A percentile compares a stretch with the other conserved stretches of the same genome.
phyloP scores from a whole-genome alignment of 306 rosid species.

The Castanospermum australe region DNA sequence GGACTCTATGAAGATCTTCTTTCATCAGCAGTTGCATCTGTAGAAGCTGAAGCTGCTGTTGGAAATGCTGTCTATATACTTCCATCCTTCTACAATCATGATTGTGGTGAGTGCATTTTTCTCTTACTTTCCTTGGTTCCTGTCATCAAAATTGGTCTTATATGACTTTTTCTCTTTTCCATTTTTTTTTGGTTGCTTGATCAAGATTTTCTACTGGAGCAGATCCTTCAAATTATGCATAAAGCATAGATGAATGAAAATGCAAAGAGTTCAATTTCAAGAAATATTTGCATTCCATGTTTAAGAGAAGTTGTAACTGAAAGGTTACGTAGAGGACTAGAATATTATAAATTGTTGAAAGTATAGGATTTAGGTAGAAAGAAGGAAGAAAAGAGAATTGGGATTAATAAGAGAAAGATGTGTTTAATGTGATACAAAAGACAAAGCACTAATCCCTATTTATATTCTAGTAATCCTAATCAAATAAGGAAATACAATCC shows the following conservation, averaged over 20 bases:
- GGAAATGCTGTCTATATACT: constrained; percentile 91
- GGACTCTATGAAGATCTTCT: constrained; percentile 74
- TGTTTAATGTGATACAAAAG: too few relatives aligned
- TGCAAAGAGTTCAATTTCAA: neutral
- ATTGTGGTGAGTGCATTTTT: constrained; percentile 62
- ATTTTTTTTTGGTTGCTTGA: neutral
- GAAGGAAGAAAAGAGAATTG: too few relatives aligned
- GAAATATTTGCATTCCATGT: neutral
- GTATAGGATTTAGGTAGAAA: too few relatives aligned
- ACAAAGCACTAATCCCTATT: too few relatives aligned
- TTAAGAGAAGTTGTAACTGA: neutral
- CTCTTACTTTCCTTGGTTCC: neutral
- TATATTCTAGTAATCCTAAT: too few relatives aligned
- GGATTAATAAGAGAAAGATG: too few relatives aligned
- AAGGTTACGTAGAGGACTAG: neutral
- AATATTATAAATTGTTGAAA: neutral
- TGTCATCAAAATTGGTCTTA: neutral
- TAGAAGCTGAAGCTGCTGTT: constrained; percentile 79
- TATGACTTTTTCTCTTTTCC: neutral
- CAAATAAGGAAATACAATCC: too few relatives aligned
- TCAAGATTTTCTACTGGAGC: neutral
- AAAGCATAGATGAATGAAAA: neutral
- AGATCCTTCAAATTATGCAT: constrained; percentile 2
- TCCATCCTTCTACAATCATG: constrained; percentile 92
- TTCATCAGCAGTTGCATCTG: constrained; percentile 64